These are phyloP conservation scores for Penicillium cosmopolitanum DNA, from an alignment of 495 filamentous ascomycete genomes.

Conservation along the genomic window DNA sequence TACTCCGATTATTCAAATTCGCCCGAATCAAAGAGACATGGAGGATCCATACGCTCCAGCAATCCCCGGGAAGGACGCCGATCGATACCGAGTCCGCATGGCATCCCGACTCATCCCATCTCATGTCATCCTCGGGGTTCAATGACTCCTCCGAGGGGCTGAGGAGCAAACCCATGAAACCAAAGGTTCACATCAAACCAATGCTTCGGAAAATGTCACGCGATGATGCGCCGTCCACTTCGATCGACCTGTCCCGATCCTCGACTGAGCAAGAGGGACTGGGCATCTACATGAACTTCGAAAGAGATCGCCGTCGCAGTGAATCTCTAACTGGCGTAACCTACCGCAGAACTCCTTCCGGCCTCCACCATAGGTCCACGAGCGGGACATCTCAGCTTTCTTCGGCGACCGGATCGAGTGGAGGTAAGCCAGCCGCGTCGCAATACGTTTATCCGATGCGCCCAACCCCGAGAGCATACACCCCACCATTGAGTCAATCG, in stretches of 20 bases:
- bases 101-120: conserved; percentile 8
- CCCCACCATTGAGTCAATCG: conserved; percentile 57
- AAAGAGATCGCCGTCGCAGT: conserved; percentile 39
- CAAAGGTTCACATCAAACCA: conserved; percentile 58
- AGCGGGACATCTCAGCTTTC: conserved; percentile 62
- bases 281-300: conserved; percentile 56
- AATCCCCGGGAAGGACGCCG: conserved; percentile 15
- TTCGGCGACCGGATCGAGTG: conserved; percentile 48
- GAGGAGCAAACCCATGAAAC: conserved; percentile 30
- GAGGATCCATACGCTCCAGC: conserved; percentile 16
- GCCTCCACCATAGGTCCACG: conserved; percentile 56
- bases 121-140: conserved; percentile 10
- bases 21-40: conserved; percentile 10
- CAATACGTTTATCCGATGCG: conserved; percentile 65
- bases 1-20: conserved; percentile 19
- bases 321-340: conserved; percentile 30
- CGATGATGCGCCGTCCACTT: conserved; percentile 46
- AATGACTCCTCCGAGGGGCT: conserved; percentile 27
- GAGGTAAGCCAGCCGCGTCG: conserved; percentile 46
- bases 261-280: conserved; percentile 60
- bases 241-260: conserved; percentile 58
- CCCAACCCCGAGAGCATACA: conserved; percentile 60
- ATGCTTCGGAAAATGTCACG: conserved; percentile 58
- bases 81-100: conserved; percentile 16
- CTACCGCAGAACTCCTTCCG: conserved; percentile 38